Conservation (phyloP, 345 rosid genomes). For the Citrus reticulata region DNA sequence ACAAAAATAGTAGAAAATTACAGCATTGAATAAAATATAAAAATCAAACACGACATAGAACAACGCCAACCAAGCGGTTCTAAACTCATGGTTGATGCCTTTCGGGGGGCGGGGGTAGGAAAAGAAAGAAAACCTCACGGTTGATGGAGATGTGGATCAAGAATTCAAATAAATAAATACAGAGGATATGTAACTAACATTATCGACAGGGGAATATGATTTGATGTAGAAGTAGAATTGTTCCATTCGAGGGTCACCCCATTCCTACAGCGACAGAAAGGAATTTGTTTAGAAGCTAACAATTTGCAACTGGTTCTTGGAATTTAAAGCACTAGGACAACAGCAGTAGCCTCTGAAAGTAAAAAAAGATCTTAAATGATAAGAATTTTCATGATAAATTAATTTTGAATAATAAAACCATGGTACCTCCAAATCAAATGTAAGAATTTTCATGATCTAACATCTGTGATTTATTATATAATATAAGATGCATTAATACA, state of each 20-base stretch:
- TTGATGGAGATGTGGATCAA: background rate
- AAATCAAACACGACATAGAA: background rate
- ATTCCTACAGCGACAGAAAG: conserved; percentile 55
- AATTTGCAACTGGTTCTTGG: background rate
- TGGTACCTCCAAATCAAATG: too few species aligned
- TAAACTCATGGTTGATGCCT: background rate
- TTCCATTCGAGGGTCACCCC: conserved; percentile 93
- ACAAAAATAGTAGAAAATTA: background rate
- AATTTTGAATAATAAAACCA: too few species aligned
- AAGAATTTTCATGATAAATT: background rate
- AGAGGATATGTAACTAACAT: conserved; percentile 38
- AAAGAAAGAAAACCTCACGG: too few species aligned
- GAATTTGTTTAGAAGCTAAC: background rate
- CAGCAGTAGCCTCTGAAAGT: background rate
- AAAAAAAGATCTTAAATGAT: background rate
- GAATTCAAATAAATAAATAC: background rate
- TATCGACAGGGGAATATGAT: conserved; percentile 91
- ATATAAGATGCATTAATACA: background rate
- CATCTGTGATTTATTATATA: background rate
- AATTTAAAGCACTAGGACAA: background rate
- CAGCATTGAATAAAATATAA: background rate
- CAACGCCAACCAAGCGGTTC: background rate
- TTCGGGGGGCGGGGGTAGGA: too few species aligned
- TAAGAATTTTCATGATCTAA: background rate
- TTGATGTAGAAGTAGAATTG: conserved; percentile 84